Base-by-base conservation (phyloP, 2,329 filamentous ascomycete genomes). In the Calycina herbarum region DNA sequence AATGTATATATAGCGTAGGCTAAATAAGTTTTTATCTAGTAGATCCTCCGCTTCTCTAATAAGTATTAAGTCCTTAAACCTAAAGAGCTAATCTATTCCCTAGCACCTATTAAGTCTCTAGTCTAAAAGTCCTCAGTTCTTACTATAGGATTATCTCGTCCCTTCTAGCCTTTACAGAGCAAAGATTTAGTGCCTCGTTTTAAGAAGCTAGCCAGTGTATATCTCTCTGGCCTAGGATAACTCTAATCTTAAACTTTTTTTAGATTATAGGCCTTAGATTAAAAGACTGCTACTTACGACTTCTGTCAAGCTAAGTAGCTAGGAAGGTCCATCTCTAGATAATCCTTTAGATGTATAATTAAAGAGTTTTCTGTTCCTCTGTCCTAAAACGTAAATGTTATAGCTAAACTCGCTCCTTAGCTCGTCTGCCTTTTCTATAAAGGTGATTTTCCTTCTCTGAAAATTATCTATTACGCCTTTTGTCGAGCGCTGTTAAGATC, bases 181-280 rank as follows among this genome's bases (percentile, higher is more conserved):
- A 68, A 60, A 70, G 66, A 70, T 70, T 70, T 70, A n/a, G 66
- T 70, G 61, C 64, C 68, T 68, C 64, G 66, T 68, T 70, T 70
- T 61, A 67, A 66, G 63, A 70, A 68, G 65, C 65, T 70, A 67
- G 67, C 65, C 54, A 59, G 67, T 69, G 57, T 70, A 68, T 70
- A 70, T 67, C 67, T 68, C 29, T 70, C 65, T 67, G 57, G 24
- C 63, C 59, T 63, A 66, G 64, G 61, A 65, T 69, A 66, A 69
- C 66, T 69, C 64, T 69, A 57, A 66, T 68, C 66, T 57, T 69
- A 65, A 33, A 64, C 5, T 38, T 64, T 65, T 64, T 65, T 68
- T 69, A 64, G 57, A 68, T 66, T 66, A 70, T 70, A 70, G 66
- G 61, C 54, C 64, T 67, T 68, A 35, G 57, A 69, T 68, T 29